phyloP scores from a whole-genome alignment of 78 protist species.

The Dictyostelium intermedium region DNA sequence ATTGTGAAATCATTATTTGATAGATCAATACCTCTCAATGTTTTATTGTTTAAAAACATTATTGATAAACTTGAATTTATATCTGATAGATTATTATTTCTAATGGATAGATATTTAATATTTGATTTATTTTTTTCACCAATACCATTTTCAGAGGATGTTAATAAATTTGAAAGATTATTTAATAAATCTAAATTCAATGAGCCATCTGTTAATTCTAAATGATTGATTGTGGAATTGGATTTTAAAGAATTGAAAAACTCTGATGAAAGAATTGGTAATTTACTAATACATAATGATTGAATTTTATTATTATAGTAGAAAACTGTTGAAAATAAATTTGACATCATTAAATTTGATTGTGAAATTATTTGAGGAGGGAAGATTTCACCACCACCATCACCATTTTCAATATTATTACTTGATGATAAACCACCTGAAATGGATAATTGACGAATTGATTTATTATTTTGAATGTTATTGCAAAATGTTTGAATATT shows the following conservation, averaged over 20 bases:
- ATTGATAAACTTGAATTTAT: neutral
- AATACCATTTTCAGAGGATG: neutral
- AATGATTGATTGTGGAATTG: neutral
- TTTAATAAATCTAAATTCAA: neutral
- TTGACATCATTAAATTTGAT: neutral
- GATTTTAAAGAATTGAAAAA: neutral
- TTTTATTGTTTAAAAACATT: neutral
- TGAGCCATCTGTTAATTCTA: slow-evolving; percentile 6
- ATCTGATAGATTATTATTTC: slow-evolving; percentile 4
- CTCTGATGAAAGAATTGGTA: neutral
- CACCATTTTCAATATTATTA: no score
- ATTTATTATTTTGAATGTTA: neutral
- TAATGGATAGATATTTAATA: neutral
- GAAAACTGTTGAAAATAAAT: slow-evolving; percentile 4
- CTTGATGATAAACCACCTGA: neutral
- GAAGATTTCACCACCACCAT: no score
- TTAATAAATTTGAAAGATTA: neutral
- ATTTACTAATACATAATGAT: neutral
- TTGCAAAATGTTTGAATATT: neutral
- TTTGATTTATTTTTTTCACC: neutral
- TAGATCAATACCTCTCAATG: slow-evolving; percentile 6
- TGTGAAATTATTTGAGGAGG: neutral
- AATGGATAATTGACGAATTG: neutral
- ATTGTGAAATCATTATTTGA: neutral
- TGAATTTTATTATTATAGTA: neutral